A percentile compares a stretch with the other conserved stretches of the same genome.
phyloP scores from a whole-genome alignment of 768 basidiomycete species.

The Kwoniella pini region DNA sequence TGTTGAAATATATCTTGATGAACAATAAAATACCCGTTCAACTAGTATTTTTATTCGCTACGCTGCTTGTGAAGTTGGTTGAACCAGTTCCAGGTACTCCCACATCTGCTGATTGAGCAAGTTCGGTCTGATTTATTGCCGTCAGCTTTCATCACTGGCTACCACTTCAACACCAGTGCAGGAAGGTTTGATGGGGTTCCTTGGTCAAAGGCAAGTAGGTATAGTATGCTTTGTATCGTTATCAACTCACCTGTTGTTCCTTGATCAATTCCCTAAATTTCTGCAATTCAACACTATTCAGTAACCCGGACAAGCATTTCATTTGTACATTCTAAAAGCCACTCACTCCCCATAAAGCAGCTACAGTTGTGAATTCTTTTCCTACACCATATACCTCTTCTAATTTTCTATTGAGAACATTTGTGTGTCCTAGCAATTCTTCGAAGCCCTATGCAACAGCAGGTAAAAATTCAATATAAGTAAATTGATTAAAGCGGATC shows the following conservation, averaged over 20 bases:
- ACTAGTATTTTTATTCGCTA: not conserved
- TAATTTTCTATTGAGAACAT: slow-evolving; percentile 82
- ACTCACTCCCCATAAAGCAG: slow-evolving; percentile 71
- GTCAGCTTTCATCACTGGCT: not conserved
- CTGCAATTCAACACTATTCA: slow-evolving; percentile 5
- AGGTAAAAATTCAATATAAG: no score
- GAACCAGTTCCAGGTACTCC: slow-evolving; percentile 53
- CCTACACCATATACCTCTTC: slow-evolving; percentile 93
- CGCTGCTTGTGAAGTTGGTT: slow-evolving; percentile 39
- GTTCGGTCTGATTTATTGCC: slow-evolving; percentile 21
- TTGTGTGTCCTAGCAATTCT: slow-evolving; percentile 78
- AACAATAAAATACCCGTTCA: no score
- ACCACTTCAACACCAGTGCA: no score
- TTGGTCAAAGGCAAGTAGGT: no score
- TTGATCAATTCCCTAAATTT: slow-evolving; percentile 51
- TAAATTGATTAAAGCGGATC: no score
- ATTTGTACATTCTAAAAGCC: no score
- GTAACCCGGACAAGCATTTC: no score
- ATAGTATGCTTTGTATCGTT: no score
- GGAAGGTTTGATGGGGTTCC: no score
- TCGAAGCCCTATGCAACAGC: slow-evolving; percentile 90
- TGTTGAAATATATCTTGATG: no score
- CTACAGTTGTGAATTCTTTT: slow-evolving; percentile 85
- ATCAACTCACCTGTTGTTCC: slow-evolving; percentile 43
- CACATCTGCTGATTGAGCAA: slow-evolving; percentile 30